Evolutionary conservation across 2,329 filamentous ascomycete species (phyloP), one percentile per base, ranked within the genome.

Genomic region (Neonectria faginata): DNA sequence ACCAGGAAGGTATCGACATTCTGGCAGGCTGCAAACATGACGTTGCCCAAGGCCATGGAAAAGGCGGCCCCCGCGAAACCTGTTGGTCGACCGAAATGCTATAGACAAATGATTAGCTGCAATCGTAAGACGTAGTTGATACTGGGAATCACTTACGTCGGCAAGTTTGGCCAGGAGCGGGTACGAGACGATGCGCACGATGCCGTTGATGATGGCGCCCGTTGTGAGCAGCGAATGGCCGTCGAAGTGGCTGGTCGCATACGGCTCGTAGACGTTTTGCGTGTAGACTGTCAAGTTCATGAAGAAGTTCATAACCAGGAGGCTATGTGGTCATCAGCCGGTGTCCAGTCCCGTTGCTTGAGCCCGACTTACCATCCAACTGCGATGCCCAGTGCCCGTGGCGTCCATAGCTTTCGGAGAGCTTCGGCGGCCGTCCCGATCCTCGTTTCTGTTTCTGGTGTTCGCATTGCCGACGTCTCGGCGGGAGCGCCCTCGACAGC

Each of bases 271-370:
- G 0, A 70, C 68, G 8, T 70, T 70, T 0, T 70, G 67, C 0
- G 68, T 70, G 9, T 70, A 70, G 2, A 70, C 68, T 1, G 63
- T 66, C 4, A 70, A 3, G 14, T 70, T 70, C 67, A 70, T 70
- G 9, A 70, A 70, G 10, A 70, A 70, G 53, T 68, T 70, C 67
- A 70, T 70, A 2, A 70, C 12, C 2, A 70, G 45, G 27, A 70
- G 56, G 36, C 67, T 70, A 11, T 3, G 0, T 0, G 5, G 1
- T 3, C 1, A n/a, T 67, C 6, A 45, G 33, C 12, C 1, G 8
- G 16, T 41, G 39, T 10, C 39, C 39, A 11, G 39, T 18, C 16
- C n/a, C 39, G n/a, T 18, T 18, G 39, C 39, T 18, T 18, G n/a
- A 18, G 16, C 6, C 2, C 39, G 2, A 18, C 18, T 18, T 41